Evolutionary conservation across 2,329 filamentous ascomycete genomes (phyloP).

Genomic region (Cladophialophora yegresii): DNA sequence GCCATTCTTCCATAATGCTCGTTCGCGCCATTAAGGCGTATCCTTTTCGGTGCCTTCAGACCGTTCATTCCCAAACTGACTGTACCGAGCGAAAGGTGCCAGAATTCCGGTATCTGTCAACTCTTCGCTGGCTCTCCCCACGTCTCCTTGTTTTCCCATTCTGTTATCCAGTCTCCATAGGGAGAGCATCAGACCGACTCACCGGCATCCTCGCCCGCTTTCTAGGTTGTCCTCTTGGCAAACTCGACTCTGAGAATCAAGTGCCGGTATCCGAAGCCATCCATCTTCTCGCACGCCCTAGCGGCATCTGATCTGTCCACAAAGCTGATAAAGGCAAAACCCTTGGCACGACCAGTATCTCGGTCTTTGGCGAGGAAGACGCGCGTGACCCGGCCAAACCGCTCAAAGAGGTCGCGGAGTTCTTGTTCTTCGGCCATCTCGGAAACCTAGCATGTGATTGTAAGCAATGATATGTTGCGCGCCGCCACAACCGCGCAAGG

Average conservation of each 20-base stretch:
- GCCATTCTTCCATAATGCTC: neutral
- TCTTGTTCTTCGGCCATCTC: constrained; percentile 97
- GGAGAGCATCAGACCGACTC: neutral
- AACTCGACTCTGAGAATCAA: constrained; percentile 57
- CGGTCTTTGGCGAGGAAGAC: constrained; percentile 98
- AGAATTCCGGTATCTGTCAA: neutral
- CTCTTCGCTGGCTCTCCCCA: neutral
- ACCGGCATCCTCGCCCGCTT: neutral
- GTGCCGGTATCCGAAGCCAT: constrained; percentile 69
- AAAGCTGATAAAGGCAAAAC: constrained; percentile 98
- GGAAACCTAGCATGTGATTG: constrained; percentile 65
- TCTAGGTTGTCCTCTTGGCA: constrained; percentile 46
- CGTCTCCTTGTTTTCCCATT: neutral
- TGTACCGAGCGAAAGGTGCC: neutral
- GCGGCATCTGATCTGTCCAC: constrained; percentile 86
- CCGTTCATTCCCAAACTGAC: neutral
- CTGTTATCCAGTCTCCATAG: neutral
- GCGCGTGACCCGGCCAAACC: constrained; percentile 92
- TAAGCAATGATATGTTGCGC: constrained; percentile 22
- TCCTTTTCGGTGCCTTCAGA: neutral
- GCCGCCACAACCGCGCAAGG: too few relatives aligned
- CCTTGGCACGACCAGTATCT: constrained; percentile 94
- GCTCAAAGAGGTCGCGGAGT: constrained; percentile 95
- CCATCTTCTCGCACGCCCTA: constrained; percentile 95
- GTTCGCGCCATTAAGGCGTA: neutral